phyloP scores from a whole-genome alignment of 2,329 filamentous ascomycete species.

The Xylariaceae sp. region DNA sequence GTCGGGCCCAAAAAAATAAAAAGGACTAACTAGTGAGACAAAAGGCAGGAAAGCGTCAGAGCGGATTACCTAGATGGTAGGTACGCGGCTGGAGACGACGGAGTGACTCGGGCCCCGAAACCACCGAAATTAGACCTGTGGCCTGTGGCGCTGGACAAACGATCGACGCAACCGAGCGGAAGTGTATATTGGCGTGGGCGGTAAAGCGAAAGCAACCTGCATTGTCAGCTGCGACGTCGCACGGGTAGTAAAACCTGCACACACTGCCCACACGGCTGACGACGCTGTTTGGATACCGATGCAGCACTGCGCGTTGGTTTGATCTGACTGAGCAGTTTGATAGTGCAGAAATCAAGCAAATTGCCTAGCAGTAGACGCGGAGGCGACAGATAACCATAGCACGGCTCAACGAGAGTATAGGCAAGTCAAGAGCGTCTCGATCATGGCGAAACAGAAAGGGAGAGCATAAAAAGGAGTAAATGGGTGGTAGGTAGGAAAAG shows the following conservation, averaged over 20 bases:
- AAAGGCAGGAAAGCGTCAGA: slow-evolving; percentile 18
- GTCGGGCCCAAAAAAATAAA: neutral
- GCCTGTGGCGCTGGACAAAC: slow-evolving; percentile 27
- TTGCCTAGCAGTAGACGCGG: neutral
- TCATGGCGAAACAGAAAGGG: neutral
- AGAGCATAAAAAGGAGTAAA: slow-evolving; percentile 7
- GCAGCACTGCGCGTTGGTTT: neutral
- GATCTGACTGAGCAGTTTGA: neutral
- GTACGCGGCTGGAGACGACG: slow-evolving; percentile 22
- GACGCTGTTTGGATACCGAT: slow-evolving; percentile 1
- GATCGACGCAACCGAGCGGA: slow-evolving; percentile 28
- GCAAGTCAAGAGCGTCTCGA: neutral
- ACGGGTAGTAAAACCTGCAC: too few species aligned
- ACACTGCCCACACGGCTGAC: neutral
- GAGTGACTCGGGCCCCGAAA: slow-evolving; percentile 27
- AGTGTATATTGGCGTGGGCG: slow-evolving; percentile 7
- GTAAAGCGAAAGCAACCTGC: slow-evolving; percentile 15
- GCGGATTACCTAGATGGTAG: too few species aligned
- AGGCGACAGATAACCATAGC: neutral
- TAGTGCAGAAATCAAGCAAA: neutral
- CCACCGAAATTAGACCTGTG: slow-evolving; percentile 33
- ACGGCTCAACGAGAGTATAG: neutral
- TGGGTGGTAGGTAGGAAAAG: too few species aligned
- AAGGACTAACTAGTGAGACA: neutral
- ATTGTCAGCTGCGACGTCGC: slow-evolving; percentile 21